Base-by-base conservation (phyloP, 2,329 filamentous ascomycete genomes). In the Cercospora sp. region DNA sequence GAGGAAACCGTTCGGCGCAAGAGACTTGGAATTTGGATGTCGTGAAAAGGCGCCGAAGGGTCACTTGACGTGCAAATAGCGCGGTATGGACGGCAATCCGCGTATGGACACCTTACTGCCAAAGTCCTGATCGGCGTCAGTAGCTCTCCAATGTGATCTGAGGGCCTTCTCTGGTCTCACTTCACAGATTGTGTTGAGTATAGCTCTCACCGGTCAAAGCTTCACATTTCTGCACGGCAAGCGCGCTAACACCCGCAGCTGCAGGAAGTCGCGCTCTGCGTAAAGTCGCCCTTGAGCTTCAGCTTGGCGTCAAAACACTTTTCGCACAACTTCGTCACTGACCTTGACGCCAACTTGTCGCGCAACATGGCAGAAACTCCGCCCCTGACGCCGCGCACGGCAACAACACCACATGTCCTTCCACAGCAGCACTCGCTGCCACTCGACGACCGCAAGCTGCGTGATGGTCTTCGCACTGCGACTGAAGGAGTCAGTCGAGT, bases 161-260 rank as follows among this genome's bases (percentile, higher is more conserved):
- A 13, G 5, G 20, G 45, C 20, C 23, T 9, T 26, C 2, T n/a
- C 26, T 8, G 12, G 23, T n/a, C 48, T 55, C 48, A n/a, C 6
- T 28, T 13, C 6, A 26, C 23, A n/a, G 8, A 13, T 30, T 23
- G 20, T 30, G 48, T 55, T 55, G 23, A 28, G 12, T 8, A 5
- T 28, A 7, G 23, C 23, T 30, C 48, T 28, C 48, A 30, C 23
- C 23, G 12, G 48, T 55, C 23, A 16, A 26, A 13, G 23, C 55
- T 59, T 36, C 16, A 59, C 30, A 33, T 55, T 59, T 30, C 30
- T 59, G 55, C 55, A 59, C 55, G 30, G 55, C 18, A 59, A 36
- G 31, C 55, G 55, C 55, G 28, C 55, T 59, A 36, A 36, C 9
- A 2, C 1, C 18, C 30, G 55, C 28, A 3, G 2, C 55, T 31